Evolutionary conservation across 306 rosid species (phyloP).

Genomic region (Benincasa hispida): DNA sequence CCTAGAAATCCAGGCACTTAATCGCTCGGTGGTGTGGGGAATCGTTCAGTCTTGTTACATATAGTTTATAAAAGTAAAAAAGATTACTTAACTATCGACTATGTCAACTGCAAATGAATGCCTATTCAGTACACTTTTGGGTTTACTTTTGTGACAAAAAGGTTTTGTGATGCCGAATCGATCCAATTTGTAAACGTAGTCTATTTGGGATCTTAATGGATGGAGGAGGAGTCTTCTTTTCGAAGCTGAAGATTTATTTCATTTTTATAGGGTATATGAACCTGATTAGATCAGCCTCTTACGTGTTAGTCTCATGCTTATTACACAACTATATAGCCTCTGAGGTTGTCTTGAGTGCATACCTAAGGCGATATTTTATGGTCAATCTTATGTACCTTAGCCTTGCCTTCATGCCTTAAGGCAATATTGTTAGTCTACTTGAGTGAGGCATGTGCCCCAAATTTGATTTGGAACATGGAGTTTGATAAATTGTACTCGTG

Average conservation of each 20-base stretch:
- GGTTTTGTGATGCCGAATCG: background rate
- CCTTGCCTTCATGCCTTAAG: background rate
- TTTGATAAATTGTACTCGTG: background rate
- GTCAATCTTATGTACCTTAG: background rate
- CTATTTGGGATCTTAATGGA: background rate
- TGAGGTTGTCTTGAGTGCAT: background rate
- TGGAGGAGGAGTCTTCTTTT: background rate
- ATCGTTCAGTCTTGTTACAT: background rate
- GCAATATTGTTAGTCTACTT: background rate
- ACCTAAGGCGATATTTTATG: background rate
- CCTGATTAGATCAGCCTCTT: background rate
- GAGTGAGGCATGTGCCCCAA: background rate
- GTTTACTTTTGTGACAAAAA: background rate
- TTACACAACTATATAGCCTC: background rate
- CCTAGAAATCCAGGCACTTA: background rate
- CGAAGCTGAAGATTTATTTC: background rate
- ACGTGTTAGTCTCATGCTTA: background rate
- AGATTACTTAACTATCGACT: no score
- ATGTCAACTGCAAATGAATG: background rate
- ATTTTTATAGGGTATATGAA: background rate
- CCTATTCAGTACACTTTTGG: no score
- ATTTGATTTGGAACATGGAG: background rate
- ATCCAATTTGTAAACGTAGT: background rate
- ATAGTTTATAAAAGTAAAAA: background rate
- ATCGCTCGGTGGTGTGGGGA: background rate